phyloP scores from a whole-genome alignment of 352 stramenopile species.

The Globisporangium canariense region DNA sequence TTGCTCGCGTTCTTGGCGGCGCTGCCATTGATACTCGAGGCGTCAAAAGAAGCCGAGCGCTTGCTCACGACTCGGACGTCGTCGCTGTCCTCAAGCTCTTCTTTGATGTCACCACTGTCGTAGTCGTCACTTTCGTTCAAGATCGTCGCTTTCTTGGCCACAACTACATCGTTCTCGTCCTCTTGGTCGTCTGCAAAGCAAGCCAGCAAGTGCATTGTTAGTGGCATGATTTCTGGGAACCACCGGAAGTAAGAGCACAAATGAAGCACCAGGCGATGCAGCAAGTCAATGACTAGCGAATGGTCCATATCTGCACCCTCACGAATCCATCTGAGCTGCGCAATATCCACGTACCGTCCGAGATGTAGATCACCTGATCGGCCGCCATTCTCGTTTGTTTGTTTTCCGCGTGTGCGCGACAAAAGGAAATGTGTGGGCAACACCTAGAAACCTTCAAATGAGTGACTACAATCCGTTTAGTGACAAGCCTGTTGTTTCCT shows the following conservation, averaged over 20 bases:
- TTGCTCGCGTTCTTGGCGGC: conserved; percentile 1
- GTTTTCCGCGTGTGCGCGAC: background rate
- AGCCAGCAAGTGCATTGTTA: background rate
- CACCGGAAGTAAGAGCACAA: background rate
- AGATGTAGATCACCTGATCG: conserved; percentile 45
- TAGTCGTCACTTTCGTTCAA: background rate
- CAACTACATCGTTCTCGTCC: background rate
- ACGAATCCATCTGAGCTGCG: background rate
- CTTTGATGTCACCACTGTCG: conserved; percentile 12
- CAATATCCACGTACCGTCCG: conserved; percentile 32
- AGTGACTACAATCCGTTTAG: background rate
- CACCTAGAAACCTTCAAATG: background rate
- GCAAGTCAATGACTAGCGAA: background rate
- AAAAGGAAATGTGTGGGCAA: background rate
- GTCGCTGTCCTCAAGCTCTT: background rate
- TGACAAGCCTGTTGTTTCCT: background rate
- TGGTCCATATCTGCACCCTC: background rate
- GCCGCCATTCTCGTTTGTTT: conserved; percentile 8
- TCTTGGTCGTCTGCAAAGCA: conserved; percentile 10
- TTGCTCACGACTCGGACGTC: conserved; percentile 1
- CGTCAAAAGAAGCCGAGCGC: conserved; percentile 3
- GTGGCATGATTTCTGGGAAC: background rate
- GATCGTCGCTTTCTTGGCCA: background rate
- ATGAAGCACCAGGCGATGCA: background rate
- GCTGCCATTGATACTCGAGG: background rate